Percentiles rank a stretch among this genome's conserved stretches.
phyloP scores from a whole-genome alignment of 2,329 filamentous ascomycete genomes.

The Teratosphaeria pseudoeucalypti region DNA sequence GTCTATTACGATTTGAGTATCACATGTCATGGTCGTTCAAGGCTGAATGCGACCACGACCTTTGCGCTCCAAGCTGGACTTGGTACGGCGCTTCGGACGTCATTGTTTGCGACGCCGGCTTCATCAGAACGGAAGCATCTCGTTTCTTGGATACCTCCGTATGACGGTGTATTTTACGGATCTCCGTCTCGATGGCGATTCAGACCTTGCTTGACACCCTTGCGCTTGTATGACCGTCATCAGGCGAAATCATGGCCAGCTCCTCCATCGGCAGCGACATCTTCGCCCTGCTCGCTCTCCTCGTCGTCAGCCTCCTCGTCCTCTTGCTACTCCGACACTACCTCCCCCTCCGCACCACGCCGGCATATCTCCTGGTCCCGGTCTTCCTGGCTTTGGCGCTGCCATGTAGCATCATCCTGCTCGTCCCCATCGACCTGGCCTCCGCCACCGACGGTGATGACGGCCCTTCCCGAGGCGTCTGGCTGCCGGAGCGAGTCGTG shows the following conservation, averaged over 20 bases:
- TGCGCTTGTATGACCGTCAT: not conserved
- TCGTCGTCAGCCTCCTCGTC: constrained; percentile 64
- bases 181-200: not conserved
- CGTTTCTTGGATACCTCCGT: not conserved
- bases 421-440: constrained; percentile 92
- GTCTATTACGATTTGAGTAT: not conserved
- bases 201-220: not conserved
- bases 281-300: constrained; percentile 63
- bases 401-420: constrained; percentile 78
- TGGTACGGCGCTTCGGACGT: not conserved
- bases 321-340: constrained; percentile 82
- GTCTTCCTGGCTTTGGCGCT: constrained; percentile 95
- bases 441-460: constrained; percentile 62
- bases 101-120: not conserved
- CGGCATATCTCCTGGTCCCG: constrained; percentile 78
- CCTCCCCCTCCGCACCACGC: constrained; percentile 79
- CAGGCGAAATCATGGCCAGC: not conserved
- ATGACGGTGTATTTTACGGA: not conserved
- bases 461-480: constrained; percentile 59
- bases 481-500: constrained; percentile 68
- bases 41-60: not conserved
- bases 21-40: not conserved
- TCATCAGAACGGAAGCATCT: not conserved
- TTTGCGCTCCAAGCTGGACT: not conserved
- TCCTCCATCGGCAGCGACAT: constrained; percentile 68